Percentiles rank a stretch among this genome's conserved stretches.
These are phyloP conservation scores for Saccharomycopsis capsularis DNA, from an alignment of 805 yeast species.

Conservation along the genomic window DNA sequence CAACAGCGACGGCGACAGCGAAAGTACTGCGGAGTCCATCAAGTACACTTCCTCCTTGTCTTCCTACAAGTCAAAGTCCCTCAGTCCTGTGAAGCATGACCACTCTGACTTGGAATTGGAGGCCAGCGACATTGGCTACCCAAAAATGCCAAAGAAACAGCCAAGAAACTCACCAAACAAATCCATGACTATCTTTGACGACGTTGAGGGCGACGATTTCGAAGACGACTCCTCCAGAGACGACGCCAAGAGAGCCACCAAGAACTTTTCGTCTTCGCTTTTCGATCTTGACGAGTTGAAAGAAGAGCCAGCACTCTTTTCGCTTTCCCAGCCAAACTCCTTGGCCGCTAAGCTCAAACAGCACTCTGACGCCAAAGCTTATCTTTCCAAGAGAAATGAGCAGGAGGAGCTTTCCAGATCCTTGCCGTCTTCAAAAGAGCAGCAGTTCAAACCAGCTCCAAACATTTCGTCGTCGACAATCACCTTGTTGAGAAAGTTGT, in stretches of 20 bases:
- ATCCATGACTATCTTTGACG: slow-evolving; percentile 19
- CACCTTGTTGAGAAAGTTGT: slow-evolving; percentile 10
- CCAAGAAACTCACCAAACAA: slow-evolving; percentile 5
- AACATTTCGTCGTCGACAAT: slow-evolving; percentile 17
- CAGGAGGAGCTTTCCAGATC: slow-evolving; percentile 2
- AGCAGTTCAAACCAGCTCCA: slow-evolving; percentile 12
- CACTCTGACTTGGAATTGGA: not conserved
- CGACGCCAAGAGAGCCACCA: not conserved
- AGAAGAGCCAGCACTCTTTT: slow-evolving; percentile 10
- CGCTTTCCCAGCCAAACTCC: slow-evolving; percentile 19
- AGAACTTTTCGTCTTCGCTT: slow-evolving; percentile 4
- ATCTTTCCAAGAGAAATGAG: not conserved
- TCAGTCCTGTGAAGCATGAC: not conserved
- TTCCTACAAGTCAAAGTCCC: not conserved
- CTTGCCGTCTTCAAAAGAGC: not conserved
- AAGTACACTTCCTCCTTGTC: not conserved
- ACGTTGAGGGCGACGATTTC: slow-evolving; percentile 12
- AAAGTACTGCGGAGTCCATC: not conserved
- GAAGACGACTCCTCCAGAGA: not conserved
- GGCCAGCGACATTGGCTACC: not conserved
- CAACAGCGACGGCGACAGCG: not conserved
- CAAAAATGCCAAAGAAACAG: slow-evolving; percentile 1
- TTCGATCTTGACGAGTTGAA: slow-evolving; percentile 6
- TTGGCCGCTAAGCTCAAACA: slow-evolving; percentile 17
- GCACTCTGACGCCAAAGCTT: slow-evolving; percentile 2